phyloP scores from a whole-genome alignment of 192 early-diverging fungal genomes.

The Coemansia sp. region DNA sequence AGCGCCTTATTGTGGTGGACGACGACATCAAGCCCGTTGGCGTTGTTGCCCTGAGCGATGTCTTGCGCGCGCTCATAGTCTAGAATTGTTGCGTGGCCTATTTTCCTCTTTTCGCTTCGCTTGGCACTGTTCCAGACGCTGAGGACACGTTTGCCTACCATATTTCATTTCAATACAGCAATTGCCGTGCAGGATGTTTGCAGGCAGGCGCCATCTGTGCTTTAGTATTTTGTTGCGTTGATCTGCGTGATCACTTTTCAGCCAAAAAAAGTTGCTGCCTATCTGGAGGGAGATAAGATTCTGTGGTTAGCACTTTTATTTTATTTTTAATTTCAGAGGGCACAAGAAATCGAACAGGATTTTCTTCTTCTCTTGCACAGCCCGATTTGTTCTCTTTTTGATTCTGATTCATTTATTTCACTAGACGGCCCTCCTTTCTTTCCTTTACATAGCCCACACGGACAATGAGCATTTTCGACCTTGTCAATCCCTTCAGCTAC shows the following conservation, averaged over 20 bases:
- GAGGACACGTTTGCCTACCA: background rate
- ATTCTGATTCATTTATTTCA: constrained; percentile 1
- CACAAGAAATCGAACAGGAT: background rate
- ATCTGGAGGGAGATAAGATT: too few species aligned
- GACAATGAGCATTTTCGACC: constrained; percentile 52
- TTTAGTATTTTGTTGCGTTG: background rate
- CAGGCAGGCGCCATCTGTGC: too few species aligned
- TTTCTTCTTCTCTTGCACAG: constrained; percentile 8
- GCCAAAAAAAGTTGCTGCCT: too few species aligned
- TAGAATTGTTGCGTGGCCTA: constrained; percentile 9
- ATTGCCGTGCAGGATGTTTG: background rate
- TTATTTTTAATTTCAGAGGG: too few species aligned
- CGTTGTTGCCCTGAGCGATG: constrained; percentile 85
- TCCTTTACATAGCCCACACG: constrained; percentile 1
- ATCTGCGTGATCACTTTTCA: background rate
- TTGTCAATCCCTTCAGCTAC: constrained; percentile 59
- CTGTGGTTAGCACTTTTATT: too few species aligned
- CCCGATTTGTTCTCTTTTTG: background rate
- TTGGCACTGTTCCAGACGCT: background rate
- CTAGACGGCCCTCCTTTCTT: constrained; percentile 1
- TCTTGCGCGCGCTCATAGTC: constrained; percentile 61
- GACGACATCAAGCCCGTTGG: constrained; percentile 77
- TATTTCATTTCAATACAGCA: background rate
- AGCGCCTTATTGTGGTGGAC: constrained; percentile 91
- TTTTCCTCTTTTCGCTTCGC: background rate